phyloP scores from a whole-genome alignment of 148 eudicot species.

The Gaultheria prostrata region DNA sequence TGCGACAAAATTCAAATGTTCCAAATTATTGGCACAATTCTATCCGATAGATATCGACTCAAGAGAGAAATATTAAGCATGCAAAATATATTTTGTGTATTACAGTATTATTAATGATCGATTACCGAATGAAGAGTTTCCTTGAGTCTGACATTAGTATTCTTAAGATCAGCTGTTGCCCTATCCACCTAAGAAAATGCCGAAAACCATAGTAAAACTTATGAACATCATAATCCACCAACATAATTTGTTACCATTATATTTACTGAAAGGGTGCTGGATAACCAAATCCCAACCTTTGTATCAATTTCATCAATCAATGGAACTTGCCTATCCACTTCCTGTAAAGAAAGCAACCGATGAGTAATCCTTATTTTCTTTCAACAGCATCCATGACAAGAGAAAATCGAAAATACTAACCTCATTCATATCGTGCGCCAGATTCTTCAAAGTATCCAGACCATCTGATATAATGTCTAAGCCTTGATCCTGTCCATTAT shows the following conservation, averaged over 20 bases:
- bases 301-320: constrained; percentile 93
- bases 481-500: constrained; percentile 75
- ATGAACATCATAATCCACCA: background rate
- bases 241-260: background rate
- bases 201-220: background rate
- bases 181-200: constrained; percentile 56
- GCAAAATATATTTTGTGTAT: background rate
- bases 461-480: constrained; percentile 90
- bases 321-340: constrained; percentile 97
- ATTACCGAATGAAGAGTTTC: constrained; percentile 68
- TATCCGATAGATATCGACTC: background rate
- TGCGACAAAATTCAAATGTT: constrained; percentile 23
- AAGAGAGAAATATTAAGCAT: background rate
- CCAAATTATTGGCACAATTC: background rate
- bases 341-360: constrained; percentile 40
- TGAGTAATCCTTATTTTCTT: constrained; percentile 29
- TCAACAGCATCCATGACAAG: background rate
- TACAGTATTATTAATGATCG: background rate
- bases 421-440: constrained; percentile 98
- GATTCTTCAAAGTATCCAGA: constrained; percentile 76
- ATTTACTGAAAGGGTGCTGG: constrained; percentile 1
- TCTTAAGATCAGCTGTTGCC: constrained; percentile 76
- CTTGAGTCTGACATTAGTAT: constrained; percentile 84
- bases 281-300: constrained; percentile 47
- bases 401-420: constrained; percentile 31